Evolutionary conservation across 129 eudicot genomes (phyloP), one percentile per base, ranked within the genome.

Genomic region (Lactuca saligna): DNA sequence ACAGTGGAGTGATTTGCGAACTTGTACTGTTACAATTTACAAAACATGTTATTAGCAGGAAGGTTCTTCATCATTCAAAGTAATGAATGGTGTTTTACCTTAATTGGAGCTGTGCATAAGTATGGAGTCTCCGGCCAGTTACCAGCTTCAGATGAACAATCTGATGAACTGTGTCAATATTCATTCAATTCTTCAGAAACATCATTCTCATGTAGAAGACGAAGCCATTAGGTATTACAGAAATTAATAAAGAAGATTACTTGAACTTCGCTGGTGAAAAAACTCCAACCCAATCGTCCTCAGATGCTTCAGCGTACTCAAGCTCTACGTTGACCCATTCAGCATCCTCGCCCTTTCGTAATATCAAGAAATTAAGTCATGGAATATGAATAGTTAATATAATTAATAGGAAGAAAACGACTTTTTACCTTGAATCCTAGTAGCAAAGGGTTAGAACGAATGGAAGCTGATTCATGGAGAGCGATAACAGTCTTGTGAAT

Each of bases 211-310:
- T 4, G n/a, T 59, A 72, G 25, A 59, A 49, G 10, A 31, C 8
- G 29, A 29, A 53, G 17, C 58, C 44, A 5, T 1, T 4, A 34
- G 16, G 44, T 13, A 25, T 49, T 15, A 17, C 3, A 25, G 56
- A 32, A 11, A 67, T 34, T 4, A 42, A 55, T 4, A 54, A 33
- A 51, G 39, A 8, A 61, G 13, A 11, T 70, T 90, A 87, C 97
- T 90, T 84, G 83, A 90, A 78, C 46, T 80, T 84, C 14, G 97
- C 91, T 3, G 97, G 97, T 54, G 97, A 90, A 72, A 90, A 90
- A 58, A 90, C 95, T 57, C 95, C 97, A 80, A 90, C 75, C 97
- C 95, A 90, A 53, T 90, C 97, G 74, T 78, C 85, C 13, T 69
- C 54, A 44, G 91, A 71, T 67, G 97, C 88, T 6, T 86, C 39